Evolutionary conservation across 1,139 yeast genomes (phyloP).

Genomic region (Taphrina wiesneri): DNA sequence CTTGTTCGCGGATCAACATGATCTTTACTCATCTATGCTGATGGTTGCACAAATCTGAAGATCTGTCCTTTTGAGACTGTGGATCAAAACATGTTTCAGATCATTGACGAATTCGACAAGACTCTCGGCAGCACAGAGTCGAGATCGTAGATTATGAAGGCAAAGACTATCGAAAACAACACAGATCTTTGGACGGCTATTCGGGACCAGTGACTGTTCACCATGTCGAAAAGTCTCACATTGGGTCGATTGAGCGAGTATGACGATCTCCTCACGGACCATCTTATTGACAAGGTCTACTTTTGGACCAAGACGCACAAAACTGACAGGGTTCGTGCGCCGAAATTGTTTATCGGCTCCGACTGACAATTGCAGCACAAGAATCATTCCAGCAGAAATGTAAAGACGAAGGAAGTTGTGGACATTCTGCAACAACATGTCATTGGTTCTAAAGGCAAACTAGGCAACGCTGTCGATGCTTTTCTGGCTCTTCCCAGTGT

Average conservation of each 20-base stretch:
- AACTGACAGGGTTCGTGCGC: constrained; percentile 29
- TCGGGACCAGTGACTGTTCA: too few relatives aligned
- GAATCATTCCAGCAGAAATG: constrained; percentile 20
- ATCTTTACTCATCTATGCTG: not conserved
- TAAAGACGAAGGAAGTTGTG: constrained; percentile 25
- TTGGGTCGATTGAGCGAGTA: constrained; percentile 30
- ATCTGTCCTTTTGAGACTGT: not conserved
- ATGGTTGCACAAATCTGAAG: not conserved
- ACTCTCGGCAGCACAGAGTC: too few relatives aligned
- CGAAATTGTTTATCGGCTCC: not conserved
- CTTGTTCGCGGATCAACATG: not conserved
- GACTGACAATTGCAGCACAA: not conserved
- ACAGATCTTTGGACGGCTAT: too few relatives aligned
- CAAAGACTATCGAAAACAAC: too few relatives aligned
- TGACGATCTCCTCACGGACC: constrained; percentile 40
- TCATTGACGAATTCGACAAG: too few relatives aligned
- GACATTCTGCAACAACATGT: constrained; percentile 17
- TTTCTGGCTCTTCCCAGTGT: constrained; percentile 45
- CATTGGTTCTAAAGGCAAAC: constrained; percentile 25
- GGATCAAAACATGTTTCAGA: too few relatives aligned
- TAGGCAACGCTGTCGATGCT: constrained; percentile 42
- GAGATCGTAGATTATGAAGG: too few relatives aligned
- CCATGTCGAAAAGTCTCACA: constrained; percentile 26
- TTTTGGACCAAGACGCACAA: constrained; percentile 40
- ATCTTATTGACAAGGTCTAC: constrained; percentile 40